Conservation (phyloP, 1,139 yeast genomes). For the Debaryomyces fabryi region DNA sequence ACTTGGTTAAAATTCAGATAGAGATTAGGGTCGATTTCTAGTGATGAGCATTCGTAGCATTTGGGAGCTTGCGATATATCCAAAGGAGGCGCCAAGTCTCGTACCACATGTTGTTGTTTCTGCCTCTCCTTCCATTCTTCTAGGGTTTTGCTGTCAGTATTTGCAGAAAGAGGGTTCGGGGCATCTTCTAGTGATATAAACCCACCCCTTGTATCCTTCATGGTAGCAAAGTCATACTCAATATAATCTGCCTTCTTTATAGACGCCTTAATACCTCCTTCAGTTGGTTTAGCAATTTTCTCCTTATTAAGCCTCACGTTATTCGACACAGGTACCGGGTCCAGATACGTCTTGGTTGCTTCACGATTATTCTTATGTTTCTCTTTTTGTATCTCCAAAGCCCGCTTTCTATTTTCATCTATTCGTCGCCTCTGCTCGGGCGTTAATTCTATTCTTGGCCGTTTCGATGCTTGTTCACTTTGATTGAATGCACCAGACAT, state of each 20-base stretch:
- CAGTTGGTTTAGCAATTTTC: constrained; percentile 12
- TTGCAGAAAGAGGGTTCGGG: constrained; percentile 16
- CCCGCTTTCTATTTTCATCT: constrained; percentile 60
- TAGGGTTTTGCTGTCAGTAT: constrained; percentile 47
- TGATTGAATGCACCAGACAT: neutral
- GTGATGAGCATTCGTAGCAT: constrained; percentile 78
- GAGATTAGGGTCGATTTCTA: constrained; percentile 78
- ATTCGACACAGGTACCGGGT: neutral
- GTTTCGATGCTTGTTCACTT: constrained; percentile 14
- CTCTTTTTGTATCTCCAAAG: constrained; percentile 53
- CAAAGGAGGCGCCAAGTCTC: constrained; percentile 67
- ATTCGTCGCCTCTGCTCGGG: constrained; percentile 55
- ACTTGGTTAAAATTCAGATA: constrained; percentile 64
- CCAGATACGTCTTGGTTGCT: constrained; percentile 21
- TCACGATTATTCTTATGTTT: constrained; percentile 36
- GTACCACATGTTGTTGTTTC: constrained; percentile 39
- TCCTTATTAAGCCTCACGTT: constrained; percentile 6
- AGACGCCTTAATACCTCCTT: constrained; percentile 33
- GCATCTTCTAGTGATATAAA: constrained; percentile 57
- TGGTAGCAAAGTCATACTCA: constrained; percentile 88
- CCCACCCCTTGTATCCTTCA: constrained; percentile 89
- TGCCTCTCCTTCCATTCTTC: constrained; percentile 82
- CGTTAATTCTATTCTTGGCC: constrained; percentile 39
- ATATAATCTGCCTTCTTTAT: constrained; percentile 72
- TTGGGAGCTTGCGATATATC: constrained; percentile 74